These are phyloP conservation scores for Digitaria exilis DNA, from an alignment of 202 grass and related monocot species.

Conservation along the genomic window DNA sequence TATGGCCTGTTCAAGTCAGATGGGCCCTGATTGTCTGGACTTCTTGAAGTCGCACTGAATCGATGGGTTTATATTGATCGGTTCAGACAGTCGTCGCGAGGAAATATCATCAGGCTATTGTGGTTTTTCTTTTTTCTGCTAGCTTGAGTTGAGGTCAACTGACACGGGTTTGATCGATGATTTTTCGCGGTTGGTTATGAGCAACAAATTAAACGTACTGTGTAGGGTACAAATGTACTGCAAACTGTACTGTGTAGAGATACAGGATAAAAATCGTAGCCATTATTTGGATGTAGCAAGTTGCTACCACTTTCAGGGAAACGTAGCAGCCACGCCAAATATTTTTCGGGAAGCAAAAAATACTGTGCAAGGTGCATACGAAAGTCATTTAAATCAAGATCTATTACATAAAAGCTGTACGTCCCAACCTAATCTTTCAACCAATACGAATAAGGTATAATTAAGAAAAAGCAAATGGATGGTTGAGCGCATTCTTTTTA, in stretches of 20 bases:
- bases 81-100: not conserved
- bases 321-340: constrained; percentile 10
- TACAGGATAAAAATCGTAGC: not conserved
- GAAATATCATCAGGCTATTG: not conserved
- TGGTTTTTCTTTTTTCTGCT: not conserved
- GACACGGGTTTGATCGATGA: not conserved
- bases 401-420: not conserved
- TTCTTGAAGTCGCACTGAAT: not conserved
- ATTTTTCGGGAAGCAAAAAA: not conserved
- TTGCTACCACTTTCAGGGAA: not conserved
- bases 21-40: not conserved
- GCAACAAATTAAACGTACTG: not conserved
- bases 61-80: not conserved
- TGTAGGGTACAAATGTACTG: not conserved
- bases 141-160: not conserved
- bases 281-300: not conserved
- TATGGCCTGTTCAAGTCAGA: constrained; percentile 37
- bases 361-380: not conserved
- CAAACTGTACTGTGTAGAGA: not conserved
- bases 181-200: not conserved
- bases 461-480: not conserved
- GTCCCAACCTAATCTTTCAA: not conserved
- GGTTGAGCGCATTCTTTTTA: not conserved
- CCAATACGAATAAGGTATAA: not conserved
- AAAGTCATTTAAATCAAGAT: not conserved